Conservation (phyloP, 2,329 filamentous ascomycete genomes). For the Polytolypa hystricis region DNA sequence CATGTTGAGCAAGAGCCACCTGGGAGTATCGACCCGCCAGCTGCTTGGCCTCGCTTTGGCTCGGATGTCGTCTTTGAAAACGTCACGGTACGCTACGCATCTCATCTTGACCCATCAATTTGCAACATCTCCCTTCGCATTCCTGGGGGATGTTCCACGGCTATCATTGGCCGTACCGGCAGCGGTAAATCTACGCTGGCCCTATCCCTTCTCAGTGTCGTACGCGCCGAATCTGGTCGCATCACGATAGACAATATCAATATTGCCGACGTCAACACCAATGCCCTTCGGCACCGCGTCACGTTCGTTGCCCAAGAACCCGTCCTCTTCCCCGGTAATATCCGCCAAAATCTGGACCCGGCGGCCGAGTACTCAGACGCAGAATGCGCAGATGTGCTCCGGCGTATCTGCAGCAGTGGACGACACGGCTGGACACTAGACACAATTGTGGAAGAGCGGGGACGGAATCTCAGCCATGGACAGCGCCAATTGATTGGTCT, state of each 20-base stretch:
- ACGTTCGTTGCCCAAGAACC: slow-evolving; percentile 59
- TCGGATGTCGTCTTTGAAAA: slow-evolving; percentile 66
- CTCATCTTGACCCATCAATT: slow-evolving; percentile 63
- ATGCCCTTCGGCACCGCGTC: slow-evolving; percentile 49
- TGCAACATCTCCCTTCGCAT: slow-evolving; percentile 59
- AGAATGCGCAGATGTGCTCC: slow-evolving; percentile 43
- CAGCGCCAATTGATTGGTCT: slow-evolving; percentile 56
- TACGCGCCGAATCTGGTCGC: slow-evolving; percentile 42
- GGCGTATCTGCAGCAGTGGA: slow-evolving; percentile 40
- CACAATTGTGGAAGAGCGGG: slow-evolving; percentile 49
- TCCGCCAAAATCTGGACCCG: slow-evolving; percentile 53
- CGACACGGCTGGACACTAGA: slow-evolving; percentile 46
- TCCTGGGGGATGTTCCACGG: slow-evolving; percentile 65
- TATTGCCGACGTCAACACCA: slow-evolving; percentile 47
- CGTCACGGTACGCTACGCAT: slow-evolving; percentile 69
- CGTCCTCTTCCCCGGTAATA: slow-evolving; percentile 51
- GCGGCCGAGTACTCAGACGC: slow-evolving; percentile 45
- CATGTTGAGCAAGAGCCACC: slow-evolving; percentile 64
- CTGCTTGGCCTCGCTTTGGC: slow-evolving; percentile 62
- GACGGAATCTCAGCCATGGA: slow-evolving; percentile 52
- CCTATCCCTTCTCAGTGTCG: slow-evolving; percentile 46
- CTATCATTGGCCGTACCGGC: slow-evolving; percentile 66
- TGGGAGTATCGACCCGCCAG: slow-evolving; percentile 58
- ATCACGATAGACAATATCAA: slow-evolving; percentile 53
- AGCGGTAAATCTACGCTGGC: slow-evolving; percentile 75